Evolutionary conservation across 2,329 filamentous ascomycete species (phyloP).

Genomic region (Passalora sequoiae): DNA sequence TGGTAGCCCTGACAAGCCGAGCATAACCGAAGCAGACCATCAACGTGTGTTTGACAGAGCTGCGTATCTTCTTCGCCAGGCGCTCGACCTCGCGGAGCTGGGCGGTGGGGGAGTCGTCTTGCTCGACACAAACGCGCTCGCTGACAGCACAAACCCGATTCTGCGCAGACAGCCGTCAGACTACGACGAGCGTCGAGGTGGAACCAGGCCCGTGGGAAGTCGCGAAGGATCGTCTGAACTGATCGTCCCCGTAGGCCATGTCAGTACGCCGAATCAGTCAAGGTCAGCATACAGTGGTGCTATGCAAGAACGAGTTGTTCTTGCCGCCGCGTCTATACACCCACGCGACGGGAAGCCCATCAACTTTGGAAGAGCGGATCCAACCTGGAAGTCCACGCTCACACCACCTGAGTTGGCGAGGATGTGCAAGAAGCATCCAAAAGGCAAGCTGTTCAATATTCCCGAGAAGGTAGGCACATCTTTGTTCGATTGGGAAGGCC

Average conservation of each 20-base stretch:
- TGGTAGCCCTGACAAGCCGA: slow-evolving; percentile 6
- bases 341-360: slow-evolving; percentile 6
- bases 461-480: slow-evolving; percentile 18
- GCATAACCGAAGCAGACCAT: slow-evolving; percentile 29
- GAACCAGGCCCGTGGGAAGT: not conserved
- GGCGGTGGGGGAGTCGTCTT: slow-evolving; percentile 38
- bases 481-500: slow-evolving; percentile 20
- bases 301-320: slow-evolving; percentile 17
- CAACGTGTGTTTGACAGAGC: slow-evolving; percentile 43
- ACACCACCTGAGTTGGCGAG: slow-evolving; percentile 17
- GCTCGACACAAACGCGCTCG: slow-evolving; percentile 30
- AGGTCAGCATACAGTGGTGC: slow-evolving; percentile 12
- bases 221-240: not conserved
- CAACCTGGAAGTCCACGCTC: slow-evolving; percentile 18
- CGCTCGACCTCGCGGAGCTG: slow-evolving; percentile 38
- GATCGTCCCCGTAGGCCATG: not conserved
- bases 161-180: slow-evolving; percentile 7
- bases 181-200: not conserved
- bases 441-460: slow-evolving; percentile 21
- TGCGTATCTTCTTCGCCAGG: slow-evolving; percentile 44
- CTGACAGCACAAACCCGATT: slow-evolving; percentile 14
- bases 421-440: slow-evolving; percentile 21
- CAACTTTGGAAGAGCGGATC: slow-evolving; percentile 21
- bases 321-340: slow-evolving; percentile 20
- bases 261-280: not conserved